phyloP scores from a whole-genome alignment of 2,329 filamentous ascomycete species.

The Magnaporthiopsis incrustans region DNA sequence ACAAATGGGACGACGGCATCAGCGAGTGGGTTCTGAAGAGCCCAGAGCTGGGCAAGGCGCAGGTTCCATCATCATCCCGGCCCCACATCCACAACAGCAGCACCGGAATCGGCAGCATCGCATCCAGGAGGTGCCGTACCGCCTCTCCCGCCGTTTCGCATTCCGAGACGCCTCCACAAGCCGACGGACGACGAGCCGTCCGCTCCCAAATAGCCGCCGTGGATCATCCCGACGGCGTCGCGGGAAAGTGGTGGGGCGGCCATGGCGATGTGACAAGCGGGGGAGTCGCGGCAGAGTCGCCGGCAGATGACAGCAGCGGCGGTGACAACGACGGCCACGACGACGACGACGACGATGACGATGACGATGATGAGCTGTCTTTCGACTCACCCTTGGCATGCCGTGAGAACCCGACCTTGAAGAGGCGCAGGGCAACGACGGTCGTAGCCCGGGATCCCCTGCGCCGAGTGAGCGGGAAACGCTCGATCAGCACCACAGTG shows the following conservation, averaged over 20 bases:
- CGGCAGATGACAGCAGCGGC: not conserved
- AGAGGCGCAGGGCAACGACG: slow-evolving; percentile 2
- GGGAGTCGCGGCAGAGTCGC: not conserved
- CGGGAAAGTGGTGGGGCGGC: not conserved
- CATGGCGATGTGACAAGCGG: not conserved
- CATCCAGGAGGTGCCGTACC: not conserved
- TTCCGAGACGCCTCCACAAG: not conserved
- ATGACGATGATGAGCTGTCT: not conserved
- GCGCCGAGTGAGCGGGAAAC: not conserved
- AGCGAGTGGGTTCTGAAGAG: slow-evolving; percentile 26
- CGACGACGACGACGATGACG: not conserved
- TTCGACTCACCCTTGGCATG: not conserved
- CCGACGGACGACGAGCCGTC: not conserved
- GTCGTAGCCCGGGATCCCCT: not conserved
- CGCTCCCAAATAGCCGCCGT: not conserved
- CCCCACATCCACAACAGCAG: not conserved
- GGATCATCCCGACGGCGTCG: not conserved
- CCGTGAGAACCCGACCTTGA: not conserved
- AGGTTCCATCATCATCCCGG: not conserved
- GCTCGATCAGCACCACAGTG: not conserved
- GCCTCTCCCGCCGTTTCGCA: not conserved
- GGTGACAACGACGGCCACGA: not conserved
- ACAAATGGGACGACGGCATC: slow-evolving; percentile 29
- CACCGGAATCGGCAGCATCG: not conserved
- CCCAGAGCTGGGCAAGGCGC: slow-evolving; percentile 2